Evolutionary conservation across 768 basidiomycete species (phyloP), one percentile per base, ranked within the genome.

Genomic region (Boletus tomentosulus): DNA sequence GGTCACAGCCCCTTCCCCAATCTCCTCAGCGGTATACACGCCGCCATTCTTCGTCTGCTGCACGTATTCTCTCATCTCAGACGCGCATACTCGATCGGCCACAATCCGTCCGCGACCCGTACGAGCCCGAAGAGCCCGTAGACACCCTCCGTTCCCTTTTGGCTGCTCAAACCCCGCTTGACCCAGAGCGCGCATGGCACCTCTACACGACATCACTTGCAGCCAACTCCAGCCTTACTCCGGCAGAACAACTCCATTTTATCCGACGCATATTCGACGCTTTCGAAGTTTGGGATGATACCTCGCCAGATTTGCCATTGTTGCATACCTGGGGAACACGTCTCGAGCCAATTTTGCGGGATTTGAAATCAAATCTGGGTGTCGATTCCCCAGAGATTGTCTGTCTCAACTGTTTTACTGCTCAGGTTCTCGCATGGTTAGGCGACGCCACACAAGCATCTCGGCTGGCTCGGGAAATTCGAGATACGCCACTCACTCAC

Each of bases 111-210:
- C 43, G 25, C 15, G 39, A 31, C 11, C n/a, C 56, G 12, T 52
- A 46, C 46, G 60, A 54, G 39, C 50, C 43, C 15, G 52, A 45
- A 27, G 48, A 55, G 0, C 38, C 56, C 16, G 46, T 41, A 22
- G 56, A 57, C 50, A 30, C 43, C 16, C 59, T 71, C 53, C 46
- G 58, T 31, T 60, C 56, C 43, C 55, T 68, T 43, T 57, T 70
- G 50, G 22, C 38, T 50, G 46, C 53, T 6, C 22, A 11, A 16
- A 6, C 48, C 25, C 53, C 69, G 15, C 59, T 78, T 46, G 63
- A 76, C 52, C 55, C 73, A 34, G 71, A 76, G 22, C 57, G 66
- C 10, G 75, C 75, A 10, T 80, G 78, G 79, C 48, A 61, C 15
- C 63, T 68, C 5, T 80, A 75, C 60, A 55, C 62, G 50, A 38